Evolutionary conservation across 2,329 filamentous ascomycete species (phyloP).

Genomic region (Fonsecaea erecta): DNA sequence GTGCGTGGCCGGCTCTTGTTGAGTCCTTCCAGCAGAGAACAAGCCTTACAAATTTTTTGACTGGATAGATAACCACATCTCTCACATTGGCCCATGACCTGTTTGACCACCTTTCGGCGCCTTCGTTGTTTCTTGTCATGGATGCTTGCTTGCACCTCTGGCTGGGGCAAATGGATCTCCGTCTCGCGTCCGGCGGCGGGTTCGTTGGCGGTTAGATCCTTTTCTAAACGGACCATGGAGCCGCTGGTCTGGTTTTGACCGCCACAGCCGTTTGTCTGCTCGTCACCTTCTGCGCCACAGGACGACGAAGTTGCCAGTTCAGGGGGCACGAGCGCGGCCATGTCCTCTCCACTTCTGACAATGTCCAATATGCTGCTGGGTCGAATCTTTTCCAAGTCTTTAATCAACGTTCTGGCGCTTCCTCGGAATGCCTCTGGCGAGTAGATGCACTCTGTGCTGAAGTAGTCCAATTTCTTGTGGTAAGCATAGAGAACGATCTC

Average conservation of each 20-base stretch:
- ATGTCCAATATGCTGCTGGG: conserved; percentile 95
- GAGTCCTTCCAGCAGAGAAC: conserved; percentile 82
- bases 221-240: conserved; percentile 84
- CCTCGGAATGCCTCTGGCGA: conserved; percentile 95
- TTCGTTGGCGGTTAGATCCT: conserved; percentile 69
- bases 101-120: conserved; percentile 56
- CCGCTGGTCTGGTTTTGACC: conserved; percentile 69
- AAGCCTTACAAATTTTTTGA: conserved; percentile 92
- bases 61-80: conserved; percentile 95
- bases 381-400: conserved; percentile 89
- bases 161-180: conserved; percentile 59
- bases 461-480: conserved; percentile 96
- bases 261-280: conserved; percentile 71
- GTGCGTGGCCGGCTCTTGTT: conserved; percentile 71
- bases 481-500: conserved; percentile 98
- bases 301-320: conserved; percentile 52
- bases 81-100: conserved; percentile 80
- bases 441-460: conserved; percentile 98
- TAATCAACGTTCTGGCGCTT: conserved; percentile 87
- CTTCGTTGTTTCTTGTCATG: conserved; percentile 38
- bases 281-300: conserved; percentile 42
- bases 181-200: conserved; percentile 64
- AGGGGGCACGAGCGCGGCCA: conserved; percentile 81
- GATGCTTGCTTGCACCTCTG: conserved; percentile 21
- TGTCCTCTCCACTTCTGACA: conserved; percentile 92